Percentiles rank a stretch among this genome's conserved stretches.
phyloP scores from a whole-genome alignment of 805 yeast species.

The Kregervanrija delftensis region DNA sequence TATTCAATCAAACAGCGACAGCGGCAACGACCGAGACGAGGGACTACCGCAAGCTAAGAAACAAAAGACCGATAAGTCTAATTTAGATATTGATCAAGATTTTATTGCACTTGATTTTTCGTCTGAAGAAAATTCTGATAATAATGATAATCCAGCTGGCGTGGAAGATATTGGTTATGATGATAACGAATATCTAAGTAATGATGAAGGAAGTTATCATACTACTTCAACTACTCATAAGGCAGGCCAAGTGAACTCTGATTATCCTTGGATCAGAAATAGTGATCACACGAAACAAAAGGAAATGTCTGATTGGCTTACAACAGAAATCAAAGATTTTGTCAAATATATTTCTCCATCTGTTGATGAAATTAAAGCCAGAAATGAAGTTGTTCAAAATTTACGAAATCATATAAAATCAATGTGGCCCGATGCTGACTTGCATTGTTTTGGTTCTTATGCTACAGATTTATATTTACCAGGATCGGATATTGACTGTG shows the following conservation, averaged over 20 bases:
- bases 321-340: conserved; percentile 79
- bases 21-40: conserved; percentile 1
- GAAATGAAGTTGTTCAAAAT: conserved; percentile 59
- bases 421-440: conserved; percentile 74
- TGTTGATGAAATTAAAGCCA: conserved; percentile 54
- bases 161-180: conserved; percentile 20
- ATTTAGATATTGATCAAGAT: conserved; percentile 36
- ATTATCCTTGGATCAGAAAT: conserved; percentile 70
- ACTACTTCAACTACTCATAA: conserved; percentile 21
- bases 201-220: conserved; percentile 32
- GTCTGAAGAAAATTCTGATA: conserved; percentile 32
- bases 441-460: conserved; percentile 86
- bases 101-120: conserved; percentile 50
- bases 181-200: conserved; percentile 36
- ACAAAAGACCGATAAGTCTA: conserved; percentile 27
- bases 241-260: conserved; percentile 25
- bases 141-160: conserved; percentile 20
- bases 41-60: conserved; percentile 6
- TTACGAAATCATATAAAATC: conserved; percentile 44
- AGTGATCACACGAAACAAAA: conserved; percentile 71
- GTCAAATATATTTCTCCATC: conserved; percentile 83
- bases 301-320: conserved; percentile 82
- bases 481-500: conserved; percentile 94
- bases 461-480: conserved; percentile 92
- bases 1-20: neutral